A percentile compares a stretch with the other conserved stretches of the same genome.
Conservation (phyloP, 2,329 filamentous ascomycete genomes). For the Herpomyces periplanetae region DNA sequence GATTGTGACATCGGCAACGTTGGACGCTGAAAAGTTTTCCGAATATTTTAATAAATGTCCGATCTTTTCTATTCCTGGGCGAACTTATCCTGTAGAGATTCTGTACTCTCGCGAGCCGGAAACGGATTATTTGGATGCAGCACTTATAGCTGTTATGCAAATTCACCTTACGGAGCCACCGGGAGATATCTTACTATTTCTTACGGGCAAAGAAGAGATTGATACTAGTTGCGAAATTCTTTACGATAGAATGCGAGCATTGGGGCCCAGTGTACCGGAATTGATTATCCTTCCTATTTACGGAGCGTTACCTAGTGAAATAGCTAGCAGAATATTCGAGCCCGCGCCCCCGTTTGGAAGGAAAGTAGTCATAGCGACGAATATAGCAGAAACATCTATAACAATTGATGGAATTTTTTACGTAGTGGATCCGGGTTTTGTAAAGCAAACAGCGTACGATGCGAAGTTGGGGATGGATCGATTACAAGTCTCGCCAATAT, state of each 20-base stretch:
- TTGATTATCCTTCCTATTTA: slow-evolving; percentile 86
- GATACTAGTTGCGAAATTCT: slow-evolving; percentile 75
- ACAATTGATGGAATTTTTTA: slow-evolving; percentile 95
- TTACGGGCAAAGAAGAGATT: slow-evolving; percentile 92
- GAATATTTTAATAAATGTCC: slow-evolving; percentile 82
- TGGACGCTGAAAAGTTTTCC: slow-evolving; percentile 91
- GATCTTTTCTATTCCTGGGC: slow-evolving; percentile 78
- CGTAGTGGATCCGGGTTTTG: slow-evolving; percentile 81
- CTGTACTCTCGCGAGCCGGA: slow-evolving; percentile 84
- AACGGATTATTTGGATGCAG: slow-evolving; percentile 70
- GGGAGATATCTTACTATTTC: slow-evolving; percentile 79
- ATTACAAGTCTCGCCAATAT: slow-evolving; percentile 74
- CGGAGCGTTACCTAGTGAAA: slow-evolving; percentile 59
- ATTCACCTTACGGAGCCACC: slow-evolving; percentile 72
- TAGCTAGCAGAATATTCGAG: slow-evolving; percentile 78
- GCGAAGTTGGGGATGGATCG: slow-evolving; percentile 94
- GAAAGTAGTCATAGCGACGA: slow-evolving; percentile 90
- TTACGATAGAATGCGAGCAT: slow-evolving; percentile 73
- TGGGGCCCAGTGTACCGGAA: slow-evolving; percentile 64
- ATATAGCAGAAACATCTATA: slow-evolving; percentile 89
- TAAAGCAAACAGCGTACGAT: slow-evolving; percentile 90
- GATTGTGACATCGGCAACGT: slow-evolving; percentile 78
- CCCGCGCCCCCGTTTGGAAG: slow-evolving; percentile 46
- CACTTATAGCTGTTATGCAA: slow-evolving; percentile 87
- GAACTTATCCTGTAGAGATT: slow-evolving; percentile 79